Base-by-base conservation (phyloP, 768 basidiomycete species). In the Albatrellus ellisii region DNA sequence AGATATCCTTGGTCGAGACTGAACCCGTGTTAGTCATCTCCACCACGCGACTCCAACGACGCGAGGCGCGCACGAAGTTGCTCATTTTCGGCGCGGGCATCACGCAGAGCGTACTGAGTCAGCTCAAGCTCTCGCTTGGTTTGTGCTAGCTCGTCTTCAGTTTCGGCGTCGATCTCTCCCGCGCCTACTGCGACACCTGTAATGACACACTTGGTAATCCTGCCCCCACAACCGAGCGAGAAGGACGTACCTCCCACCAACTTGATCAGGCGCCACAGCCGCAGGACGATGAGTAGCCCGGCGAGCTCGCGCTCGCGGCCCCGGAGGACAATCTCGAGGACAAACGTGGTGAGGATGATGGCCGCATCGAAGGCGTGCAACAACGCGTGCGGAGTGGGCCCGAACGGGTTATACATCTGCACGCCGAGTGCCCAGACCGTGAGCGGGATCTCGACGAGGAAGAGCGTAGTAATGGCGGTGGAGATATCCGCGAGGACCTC, bases 251-350 rank as follows among this genome's bases (percentile, higher is more conserved):
- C 73, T 58, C 70, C 70, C 8, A 85, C 76, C 10, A 89, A 64
- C 54, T 87, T 85, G 20, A 88, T 71, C 25, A 89, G 62, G 20
- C 86, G 69, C 86, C 87, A 87, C 11, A 89, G 57, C 58, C 86
- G 85, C 22, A 89, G 62, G 15, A 81, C 61, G 31, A 89, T 67
- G 26, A 89, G 69, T 20, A 89, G 60, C 5, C 68, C 72, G 1
- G 77, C 79, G 17, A 88, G 67, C 52, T 89, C 82, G 45, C 74
- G 62, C 54, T 82, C 79, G 40, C 62, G 68, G 2, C 86, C 85
- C 51, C 68, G 70, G 11, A 89, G 62, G 7, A 70, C 66, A 6
- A 79, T 65, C 56, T 89, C 87, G 25, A 88, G 67, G 5, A 77
- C 59, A 55, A 88, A 85, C 1, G 85, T 88, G 6, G 70, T 68